Evolutionary conservation across 306 rosid species (phyloP).

Genomic region (Dryas drummondii): DNA sequence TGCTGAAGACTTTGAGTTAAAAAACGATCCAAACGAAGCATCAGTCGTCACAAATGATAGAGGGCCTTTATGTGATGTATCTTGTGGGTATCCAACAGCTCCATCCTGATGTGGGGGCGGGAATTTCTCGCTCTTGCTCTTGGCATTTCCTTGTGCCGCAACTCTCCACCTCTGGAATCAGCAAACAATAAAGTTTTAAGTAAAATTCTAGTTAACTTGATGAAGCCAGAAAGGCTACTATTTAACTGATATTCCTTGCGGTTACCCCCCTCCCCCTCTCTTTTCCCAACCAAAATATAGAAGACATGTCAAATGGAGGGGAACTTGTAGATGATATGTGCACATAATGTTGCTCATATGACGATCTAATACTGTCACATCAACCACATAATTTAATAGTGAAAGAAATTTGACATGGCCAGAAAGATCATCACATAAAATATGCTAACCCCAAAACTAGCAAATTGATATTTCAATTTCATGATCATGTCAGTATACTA

Average conservation of each 20-base stretch:
- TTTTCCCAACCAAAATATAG: background rate
- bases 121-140: conserved; percentile 96
- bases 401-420: background rate
- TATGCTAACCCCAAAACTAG: background rate
- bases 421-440: background rate
- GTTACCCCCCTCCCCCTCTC: background rate
- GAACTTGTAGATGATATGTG: background rate
- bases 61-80: conserved; percentile 54
- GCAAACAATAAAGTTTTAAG: conserved; percentile 2
- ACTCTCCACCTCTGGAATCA: conserved; percentile 83
- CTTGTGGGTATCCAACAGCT: conserved; percentile 70
- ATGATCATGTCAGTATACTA: background rate
- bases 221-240: background rate
- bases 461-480: background rate
- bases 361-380: background rate
- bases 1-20: conserved; percentile 53
- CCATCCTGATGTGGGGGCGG: conserved; percentile 97
- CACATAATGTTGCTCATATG: background rate
- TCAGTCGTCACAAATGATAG: conserved; percentile 65
- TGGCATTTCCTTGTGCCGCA: conserved; percentile 62
- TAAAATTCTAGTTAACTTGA: background rate
- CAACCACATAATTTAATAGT: background rate
- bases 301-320: background rate
- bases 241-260: background rate
- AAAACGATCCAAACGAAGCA: conserved; percentile 56